Evolutionary conservation across 331 rosid species (phyloP).

Genomic region (Quercus tomentella): DNA sequence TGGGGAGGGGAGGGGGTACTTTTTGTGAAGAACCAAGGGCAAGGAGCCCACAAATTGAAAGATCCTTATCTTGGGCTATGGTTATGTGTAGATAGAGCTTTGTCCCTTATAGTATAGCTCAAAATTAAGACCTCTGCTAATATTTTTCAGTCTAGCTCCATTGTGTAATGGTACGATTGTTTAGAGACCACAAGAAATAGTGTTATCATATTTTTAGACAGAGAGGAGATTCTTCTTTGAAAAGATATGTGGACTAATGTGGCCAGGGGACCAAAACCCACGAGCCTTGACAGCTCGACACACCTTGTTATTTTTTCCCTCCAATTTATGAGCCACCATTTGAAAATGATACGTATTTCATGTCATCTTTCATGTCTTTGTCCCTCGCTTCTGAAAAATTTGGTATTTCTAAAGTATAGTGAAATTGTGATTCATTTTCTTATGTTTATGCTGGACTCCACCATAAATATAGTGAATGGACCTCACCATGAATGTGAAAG

Average conservation of each 20-base stretch:
- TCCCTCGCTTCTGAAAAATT: no score
- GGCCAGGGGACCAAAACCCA: slow-evolving; percentile 26
- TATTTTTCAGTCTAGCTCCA: slow-evolving; percentile 15
- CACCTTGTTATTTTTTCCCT: slow-evolving; percentile 13
- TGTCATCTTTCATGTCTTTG: neutral
- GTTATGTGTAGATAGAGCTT: neutral
- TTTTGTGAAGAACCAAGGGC: neutral
- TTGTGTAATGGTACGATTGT: slow-evolving; percentile 17
- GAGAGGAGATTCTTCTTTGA: slow-evolving; percentile 15
- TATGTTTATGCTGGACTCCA: rapidly evolving
- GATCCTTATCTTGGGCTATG: slow-evolving; percentile 7
- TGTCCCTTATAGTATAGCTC: slow-evolving; percentile 19
- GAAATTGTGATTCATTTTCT: no score
- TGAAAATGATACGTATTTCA: neutral
- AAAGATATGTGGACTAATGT: slow-evolving; percentile 2
- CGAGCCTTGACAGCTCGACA: slow-evolving; percentile 8
- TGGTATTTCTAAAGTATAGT: no score
- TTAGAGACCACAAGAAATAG: slow-evolving; percentile 42
- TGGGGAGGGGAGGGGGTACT: neutral
- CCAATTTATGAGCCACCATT: slow-evolving; percentile 29
- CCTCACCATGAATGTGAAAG: rapidly evolving
- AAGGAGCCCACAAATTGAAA: slow-evolving; percentile 19
- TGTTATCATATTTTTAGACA: slow-evolving; percentile 21
- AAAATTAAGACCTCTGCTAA: neutral
- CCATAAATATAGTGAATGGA: rapidly evolving